phyloP scores from a whole-genome alignment of 768 basidiomycete genomes.

The Dendrothele bispora region DNA sequence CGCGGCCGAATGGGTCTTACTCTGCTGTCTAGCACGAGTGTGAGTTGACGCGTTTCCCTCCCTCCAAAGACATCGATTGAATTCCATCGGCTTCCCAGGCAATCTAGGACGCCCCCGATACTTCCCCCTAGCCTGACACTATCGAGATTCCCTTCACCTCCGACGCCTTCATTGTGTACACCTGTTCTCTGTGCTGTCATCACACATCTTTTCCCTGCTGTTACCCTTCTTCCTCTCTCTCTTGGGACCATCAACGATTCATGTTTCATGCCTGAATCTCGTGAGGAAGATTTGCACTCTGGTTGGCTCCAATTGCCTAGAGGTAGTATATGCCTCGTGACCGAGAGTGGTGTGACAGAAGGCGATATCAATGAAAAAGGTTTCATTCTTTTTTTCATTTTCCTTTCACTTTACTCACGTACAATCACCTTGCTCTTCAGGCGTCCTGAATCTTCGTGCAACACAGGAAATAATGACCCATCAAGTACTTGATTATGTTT shows the following conservation, averaged over 20 bases:
- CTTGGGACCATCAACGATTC: constrained; percentile 59
- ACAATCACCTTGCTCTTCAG: constrained; percentile 34
- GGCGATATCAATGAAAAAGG: constrained; percentile 61
- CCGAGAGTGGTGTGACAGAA: constrained; percentile 68
- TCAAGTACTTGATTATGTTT: constrained; percentile 72
- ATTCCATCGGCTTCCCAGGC: constrained; percentile 36
- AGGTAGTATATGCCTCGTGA: constrained; percentile 59
- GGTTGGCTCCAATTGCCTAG: constrained; percentile 73
- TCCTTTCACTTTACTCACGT: neutral
- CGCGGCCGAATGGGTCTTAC: constrained; percentile 75
- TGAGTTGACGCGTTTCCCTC: constrained; percentile 33
- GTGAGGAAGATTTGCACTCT: constrained; percentile 71
- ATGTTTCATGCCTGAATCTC: constrained; percentile 63
- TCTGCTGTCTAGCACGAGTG: constrained; percentile 62
- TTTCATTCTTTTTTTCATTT: too few relatives aligned
- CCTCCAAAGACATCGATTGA: constrained; percentile 12
- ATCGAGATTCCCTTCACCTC: constrained; percentile 52
- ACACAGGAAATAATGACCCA: constrained; percentile 61
- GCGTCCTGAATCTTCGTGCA: constrained; percentile 61
- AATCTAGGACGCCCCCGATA: constrained; percentile 65
- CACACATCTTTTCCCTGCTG: constrained; percentile 56
- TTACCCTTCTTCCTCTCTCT: constrained; percentile 58
- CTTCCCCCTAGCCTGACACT: constrained; percentile 67
- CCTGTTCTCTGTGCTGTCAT: constrained; percentile 59
- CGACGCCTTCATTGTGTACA: constrained; percentile 2